These are phyloP conservation scores for Trichosphaerium sp. DNA, from an alignment of 78 protist species.

Conservation along the genomic window DNA sequence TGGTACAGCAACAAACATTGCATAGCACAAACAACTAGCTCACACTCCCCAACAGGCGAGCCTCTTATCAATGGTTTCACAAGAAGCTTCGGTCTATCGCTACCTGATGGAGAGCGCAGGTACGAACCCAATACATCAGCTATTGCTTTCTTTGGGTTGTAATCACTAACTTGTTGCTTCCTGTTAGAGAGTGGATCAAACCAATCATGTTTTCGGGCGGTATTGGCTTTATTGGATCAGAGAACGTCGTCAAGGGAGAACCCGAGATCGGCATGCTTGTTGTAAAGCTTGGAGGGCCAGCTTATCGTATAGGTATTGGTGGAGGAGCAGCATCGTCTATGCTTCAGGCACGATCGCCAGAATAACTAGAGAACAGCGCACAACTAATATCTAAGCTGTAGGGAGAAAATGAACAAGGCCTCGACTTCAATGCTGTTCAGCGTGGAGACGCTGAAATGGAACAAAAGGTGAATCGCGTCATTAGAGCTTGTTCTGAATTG, in stretches of 20 bases:
- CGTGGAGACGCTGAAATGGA: constrained; percentile 90
- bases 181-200: constrained; percentile 82
- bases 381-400: constrained; percentile 5
- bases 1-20: no score
- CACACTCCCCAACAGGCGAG: no score
- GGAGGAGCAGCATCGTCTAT: constrained; percentile 87
- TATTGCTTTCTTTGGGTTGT: no score
- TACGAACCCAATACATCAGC: no score
- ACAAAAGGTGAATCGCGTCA: constrained; percentile 63
- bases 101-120: constrained; percentile 47
- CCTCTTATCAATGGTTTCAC: constrained; percentile 73
- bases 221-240: constrained; percentile 58
- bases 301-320: constrained; percentile 83
- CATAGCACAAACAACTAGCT: no score
- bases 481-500: constrained; percentile 68
- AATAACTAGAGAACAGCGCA: no score
- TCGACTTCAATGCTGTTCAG: constrained; percentile 89
- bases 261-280: constrained; percentile 57
- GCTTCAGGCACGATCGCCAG: constrained; percentile 35
- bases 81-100: constrained; percentile 42
- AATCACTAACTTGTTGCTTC: no score
- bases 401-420: constrained; percentile 46
- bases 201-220: constrained; percentile 94
- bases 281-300: constrained; percentile 90
- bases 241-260: constrained; percentile 31